phyloP scores from a whole-genome alignment of 2,329 filamentous ascomycete genomes.

The Fusarium liriodendri region DNA sequence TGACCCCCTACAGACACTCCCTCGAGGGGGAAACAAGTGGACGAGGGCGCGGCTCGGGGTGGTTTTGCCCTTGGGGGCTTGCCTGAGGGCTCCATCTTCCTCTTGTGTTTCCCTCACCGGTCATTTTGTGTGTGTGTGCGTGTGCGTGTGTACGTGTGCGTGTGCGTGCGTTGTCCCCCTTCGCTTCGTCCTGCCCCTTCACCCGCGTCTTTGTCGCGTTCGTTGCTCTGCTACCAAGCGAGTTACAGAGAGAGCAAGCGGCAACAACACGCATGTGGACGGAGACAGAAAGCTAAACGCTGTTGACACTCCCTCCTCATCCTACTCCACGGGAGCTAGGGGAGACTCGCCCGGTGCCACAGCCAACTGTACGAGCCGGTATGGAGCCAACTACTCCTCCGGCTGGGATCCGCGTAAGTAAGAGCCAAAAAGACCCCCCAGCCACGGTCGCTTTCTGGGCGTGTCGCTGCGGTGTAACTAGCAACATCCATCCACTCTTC shows the following conservation, averaged over 20 bases:
- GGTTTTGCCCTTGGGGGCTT: constrained; percentile 8
- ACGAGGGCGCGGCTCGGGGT: constrained; percentile 9
- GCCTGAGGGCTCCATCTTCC: constrained; percentile 23
- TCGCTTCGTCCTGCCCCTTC: constrained; percentile 4
- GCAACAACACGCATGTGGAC: neutral
- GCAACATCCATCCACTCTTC: neutral
- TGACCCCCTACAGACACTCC: constrained; percentile 24
- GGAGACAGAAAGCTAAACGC: neutral
- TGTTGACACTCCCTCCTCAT: neutral
- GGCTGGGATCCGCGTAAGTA: constrained; percentile 32
- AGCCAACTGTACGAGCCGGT: neutral
- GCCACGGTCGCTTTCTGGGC: neutral
- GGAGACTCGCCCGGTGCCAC: constrained; percentile 13
- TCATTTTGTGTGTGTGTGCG: neutral
- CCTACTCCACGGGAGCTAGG: constrained; percentile 7
- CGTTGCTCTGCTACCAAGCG: neutral
- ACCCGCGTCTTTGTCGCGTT: neutral
- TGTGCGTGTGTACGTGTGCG: neutral
- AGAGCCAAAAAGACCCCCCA: constrained; percentile 3
- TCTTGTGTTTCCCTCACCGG: constrained; percentile 22
- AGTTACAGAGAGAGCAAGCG: neutral
- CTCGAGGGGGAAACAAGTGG: constrained; percentile 21
- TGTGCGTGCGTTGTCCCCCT: neutral
- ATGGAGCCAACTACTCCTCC: constrained; percentile 29
- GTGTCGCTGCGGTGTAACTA: constrained; percentile 6